Base-by-base conservation (phyloP, 2,329 filamentous ascomycete species). In the Xylaria multiplex region DNA sequence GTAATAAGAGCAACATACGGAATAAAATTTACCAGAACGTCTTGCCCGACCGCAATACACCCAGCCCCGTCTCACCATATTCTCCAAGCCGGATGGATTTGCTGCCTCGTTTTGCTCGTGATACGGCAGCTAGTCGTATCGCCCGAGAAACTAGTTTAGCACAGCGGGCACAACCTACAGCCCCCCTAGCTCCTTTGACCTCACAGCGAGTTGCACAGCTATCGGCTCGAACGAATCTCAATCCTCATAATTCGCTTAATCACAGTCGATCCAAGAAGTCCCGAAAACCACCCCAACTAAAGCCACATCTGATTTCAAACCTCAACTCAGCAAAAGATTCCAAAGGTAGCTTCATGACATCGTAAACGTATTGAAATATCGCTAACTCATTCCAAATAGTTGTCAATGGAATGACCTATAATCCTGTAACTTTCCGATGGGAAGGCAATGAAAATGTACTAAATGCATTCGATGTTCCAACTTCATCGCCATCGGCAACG, bases 391-490 rank as follows among this genome's bases (percentile, higher is more conserved):
- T 22, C 8, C 22, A 3, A 57, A 59, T 49, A 95, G 93, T 90
- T 75, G 87, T 97, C 67, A 96, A 97, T 79, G 96, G 95, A 70
- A 99, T 99, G 96, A 90, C 89, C 61, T 99, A 97, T 78, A 98
- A 99, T 75, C 93, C 96, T 6, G 83, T 86, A 32, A 91, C 92
- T 8, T 96, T 90, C 75, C 87, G 89, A 56, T 99, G 96, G 96
- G 96, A 99, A 83, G 96, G 96, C 59, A 99, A 99, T 74, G 96
- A 99, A 77, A 95, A 93, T 73, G 91, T 86, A 40, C 82, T 97
- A 59, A 86, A 87, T 69, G 88, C 89, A 4, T 99, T 99, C 79
- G 93, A 97, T 60, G 78, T 85, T 61, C 81, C 88, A 6, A 77
- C 81, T 6, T 82, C 86, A 1, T 85, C 86, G 1, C 86, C 87